Percentiles rank a stretch among this genome's conserved stretches.
Conservation (phyloP, 164 flowering plant genomes). For the Vitis vinifera region ASM3070453v1 NC_081813.1:1415001-1415500, state of each 20-base stretch:
- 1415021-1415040: not conserved
- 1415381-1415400: not conserved
- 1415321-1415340: not conserved
- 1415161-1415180: not conserved
- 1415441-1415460: not conserved
- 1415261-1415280: not conserved
- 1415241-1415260: not conserved
- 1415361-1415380: not conserved
- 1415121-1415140: not conserved
- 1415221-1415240: not conserved
- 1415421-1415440: not conserved
- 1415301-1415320: not conserved
- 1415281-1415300: not conserved
- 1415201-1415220: not conserved
- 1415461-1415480: not conserved
- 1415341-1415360: not conserved
- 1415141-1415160: not conserved
- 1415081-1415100: not conserved
- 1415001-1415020: too few relatives aligned
- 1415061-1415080: not conserved
- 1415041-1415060: not conserved
- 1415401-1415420: not conserved
- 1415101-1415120: not conserved
- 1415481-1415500: not conserved
- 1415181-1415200: not conserved